Conservation (phyloP, 148 eudicot species). For the Chenopodium quinoa region DNA sequence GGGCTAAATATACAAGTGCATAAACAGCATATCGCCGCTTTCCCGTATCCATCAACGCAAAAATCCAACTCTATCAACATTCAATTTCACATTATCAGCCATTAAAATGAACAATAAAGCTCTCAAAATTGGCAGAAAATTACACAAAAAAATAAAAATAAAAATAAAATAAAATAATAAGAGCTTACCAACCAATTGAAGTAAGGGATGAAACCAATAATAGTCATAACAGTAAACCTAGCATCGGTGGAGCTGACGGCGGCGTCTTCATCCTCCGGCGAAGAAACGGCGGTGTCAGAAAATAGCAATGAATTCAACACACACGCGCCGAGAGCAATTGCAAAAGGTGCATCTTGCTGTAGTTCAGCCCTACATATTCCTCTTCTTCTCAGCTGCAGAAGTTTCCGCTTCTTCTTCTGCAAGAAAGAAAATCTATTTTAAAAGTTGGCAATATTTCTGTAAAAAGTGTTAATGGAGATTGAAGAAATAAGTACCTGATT, state of each 20-base stretch:
- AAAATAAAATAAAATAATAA: background rate
- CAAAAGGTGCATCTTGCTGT: constrained; percentile 62
- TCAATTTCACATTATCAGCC: background rate
- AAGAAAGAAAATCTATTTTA: background rate
- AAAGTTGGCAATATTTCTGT: background rate
- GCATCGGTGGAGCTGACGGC: constrained; percentile 61
- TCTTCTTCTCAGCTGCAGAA: constrained; percentile 18
- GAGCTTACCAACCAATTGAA: constrained; percentile 92
- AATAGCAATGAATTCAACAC: constrained; percentile 66
- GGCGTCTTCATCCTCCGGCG: constrained; percentile 32
- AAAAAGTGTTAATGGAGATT: background rate
- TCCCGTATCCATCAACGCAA: constrained; percentile 83
- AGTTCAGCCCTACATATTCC: constrained; percentile 63
- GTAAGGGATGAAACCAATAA: constrained; percentile 88
- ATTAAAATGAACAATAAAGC: background rate
- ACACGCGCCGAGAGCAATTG: constrained; percentile 77
- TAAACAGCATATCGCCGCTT: constrained; percentile 80
- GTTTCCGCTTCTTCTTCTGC: constrained; percentile 14
- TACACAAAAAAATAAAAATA: background rate
- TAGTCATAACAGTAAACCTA: constrained; percentile 76
- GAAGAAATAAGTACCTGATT: constrained; percentile 2
- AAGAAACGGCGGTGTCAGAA: constrained; percentile 28
- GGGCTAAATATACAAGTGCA: constrained; percentile 86
- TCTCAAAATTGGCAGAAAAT: background rate
- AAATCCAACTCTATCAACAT: constrained; percentile 77